Conservation (phyloP, 305 asterid genomes). For the Fraxinus sp. region DNA sequence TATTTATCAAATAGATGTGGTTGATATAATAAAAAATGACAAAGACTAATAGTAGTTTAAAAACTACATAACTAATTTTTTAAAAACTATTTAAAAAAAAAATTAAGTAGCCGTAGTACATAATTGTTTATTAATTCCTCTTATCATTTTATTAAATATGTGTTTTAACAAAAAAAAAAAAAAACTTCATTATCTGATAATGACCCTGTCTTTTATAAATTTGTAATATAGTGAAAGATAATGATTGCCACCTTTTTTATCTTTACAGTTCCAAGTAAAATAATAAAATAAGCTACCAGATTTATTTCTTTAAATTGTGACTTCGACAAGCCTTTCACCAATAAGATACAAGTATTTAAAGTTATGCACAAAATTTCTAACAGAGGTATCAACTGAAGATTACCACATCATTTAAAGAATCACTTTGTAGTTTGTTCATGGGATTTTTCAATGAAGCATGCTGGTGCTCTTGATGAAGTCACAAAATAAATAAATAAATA, state of each 20-base stretch:
- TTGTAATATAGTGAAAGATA: neutral
- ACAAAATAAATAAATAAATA: no score
- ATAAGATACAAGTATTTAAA: neutral
- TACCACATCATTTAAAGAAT: neutral
- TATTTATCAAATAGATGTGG: neutral
- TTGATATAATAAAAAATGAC: neutral
- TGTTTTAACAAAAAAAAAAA: neutral
- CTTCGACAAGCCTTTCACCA: neutral
- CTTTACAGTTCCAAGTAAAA: neutral
- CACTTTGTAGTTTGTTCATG: no score
- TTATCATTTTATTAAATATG: neutral
- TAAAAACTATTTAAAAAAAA: neutral
- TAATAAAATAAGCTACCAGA: neutral
- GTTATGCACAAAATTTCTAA: neutral
- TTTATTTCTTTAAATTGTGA: neutral
- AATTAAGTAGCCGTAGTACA: neutral
- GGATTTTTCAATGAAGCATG: no score
- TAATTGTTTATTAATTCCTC: neutral
- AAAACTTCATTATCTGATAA: neutral
- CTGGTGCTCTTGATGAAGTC: no score
- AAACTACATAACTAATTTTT: neutral
- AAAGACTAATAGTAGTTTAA: neutral
- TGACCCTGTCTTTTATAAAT: neutral
- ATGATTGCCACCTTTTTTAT: neutral
- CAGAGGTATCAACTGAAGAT: neutral